A percentile compares a stretch with the other conserved stretches of the same genome.
These are phyloP conservation scores for Bruguiera gymnorhiza DNA, from an alignment of 345 rosid species.

Conservation along the genomic window DNA sequence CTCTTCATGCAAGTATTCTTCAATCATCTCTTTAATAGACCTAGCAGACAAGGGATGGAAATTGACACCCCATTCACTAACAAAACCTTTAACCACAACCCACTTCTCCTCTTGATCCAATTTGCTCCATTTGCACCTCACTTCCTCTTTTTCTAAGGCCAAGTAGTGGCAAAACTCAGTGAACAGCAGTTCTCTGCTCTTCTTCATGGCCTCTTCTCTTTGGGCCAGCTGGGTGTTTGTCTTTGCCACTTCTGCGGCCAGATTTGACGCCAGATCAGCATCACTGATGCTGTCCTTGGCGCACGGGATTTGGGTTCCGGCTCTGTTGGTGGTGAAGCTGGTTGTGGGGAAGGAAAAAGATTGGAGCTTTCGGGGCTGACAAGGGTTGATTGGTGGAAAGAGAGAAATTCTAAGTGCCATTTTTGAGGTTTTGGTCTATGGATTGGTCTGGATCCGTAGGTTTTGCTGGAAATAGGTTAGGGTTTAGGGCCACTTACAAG, in stretches of 20 bases:
- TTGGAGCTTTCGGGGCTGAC: constrained; percentile 7
- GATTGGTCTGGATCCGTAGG: background rate
- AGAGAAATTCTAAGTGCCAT: constrained; percentile 47
- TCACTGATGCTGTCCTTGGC: constrained; percentile 26
- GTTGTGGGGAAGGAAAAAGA: background rate
- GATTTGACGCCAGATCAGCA: constrained; percentile 51
- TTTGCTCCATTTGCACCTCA: constrained; percentile 51
- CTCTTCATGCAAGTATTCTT: constrained; percentile 49
- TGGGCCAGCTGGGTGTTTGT: constrained; percentile 45
- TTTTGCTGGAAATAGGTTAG: background rate
- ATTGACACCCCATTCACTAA: constrained; percentile 52
- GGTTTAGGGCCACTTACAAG: background rate
- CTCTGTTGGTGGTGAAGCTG: constrained; percentile 8
- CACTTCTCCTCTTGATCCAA: constrained; percentile 56
- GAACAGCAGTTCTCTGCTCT: constrained; percentile 64
- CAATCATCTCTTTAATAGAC: constrained; percentile 67
- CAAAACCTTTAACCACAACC: constrained; percentile 50
- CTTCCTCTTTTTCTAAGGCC: constrained; percentile 44
- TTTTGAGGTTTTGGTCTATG: background rate
- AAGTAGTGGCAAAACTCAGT: constrained; percentile 51
- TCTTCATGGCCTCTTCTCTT: constrained; percentile 70
- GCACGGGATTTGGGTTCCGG: constrained; percentile 36
- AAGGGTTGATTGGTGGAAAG: constrained; percentile 20
- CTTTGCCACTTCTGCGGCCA: constrained; percentile 55
- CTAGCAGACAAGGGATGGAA: constrained; percentile 70